A percentile compares a stretch with the other conserved stretches of the same genome.
Evolutionary conservation across 129 eudicot species (phyloP).

Genomic region (Pseudognaphalium luteoalbum): DNA sequence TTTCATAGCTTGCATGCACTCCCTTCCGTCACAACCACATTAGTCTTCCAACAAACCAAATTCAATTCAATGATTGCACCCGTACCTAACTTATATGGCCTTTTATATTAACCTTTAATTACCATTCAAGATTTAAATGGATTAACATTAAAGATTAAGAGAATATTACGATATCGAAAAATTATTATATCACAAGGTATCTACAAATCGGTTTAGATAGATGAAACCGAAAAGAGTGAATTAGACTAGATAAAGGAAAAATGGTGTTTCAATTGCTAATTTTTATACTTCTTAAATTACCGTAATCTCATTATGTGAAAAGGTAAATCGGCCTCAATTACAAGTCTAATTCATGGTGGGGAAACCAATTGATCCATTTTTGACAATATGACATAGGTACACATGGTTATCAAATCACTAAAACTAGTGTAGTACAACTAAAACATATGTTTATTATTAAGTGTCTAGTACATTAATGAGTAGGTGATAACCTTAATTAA

Average conservation of each 20-base stretch:
- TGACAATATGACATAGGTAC: too few species aligned
- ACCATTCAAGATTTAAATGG: not conserved
- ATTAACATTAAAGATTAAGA: not conserved
- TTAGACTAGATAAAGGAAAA: too few species aligned
- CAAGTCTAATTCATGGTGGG: too few species aligned
- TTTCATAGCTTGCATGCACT: slow-evolving; percentile 25
- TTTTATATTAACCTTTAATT: not conserved
- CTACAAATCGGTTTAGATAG: not conserved
- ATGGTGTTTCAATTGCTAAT: too few species aligned
- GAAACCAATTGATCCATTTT: too few species aligned
- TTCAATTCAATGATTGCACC: slow-evolving; percentile 21
- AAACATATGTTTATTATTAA: too few species aligned
- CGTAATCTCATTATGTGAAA: too few species aligned
- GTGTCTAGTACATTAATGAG: not conserved
- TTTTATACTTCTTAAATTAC: too few species aligned
- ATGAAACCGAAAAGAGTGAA: not conserved
- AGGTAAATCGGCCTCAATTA: too few species aligned
- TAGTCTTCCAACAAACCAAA: slow-evolving; percentile 22
- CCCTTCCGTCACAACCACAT: slow-evolving; percentile 1
- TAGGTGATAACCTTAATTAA: not conserved
- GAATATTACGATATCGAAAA: not conserved
- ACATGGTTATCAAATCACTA: too few species aligned
- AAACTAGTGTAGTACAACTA: too few species aligned
- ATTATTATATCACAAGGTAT: not conserved
- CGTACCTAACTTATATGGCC: slow-evolving; percentile 13